Percentiles rank a stretch among this genome's conserved stretches.
phyloP scores from a whole-genome alignment of 345 rosid species.

The Abelmoschus esculentus region DNA sequence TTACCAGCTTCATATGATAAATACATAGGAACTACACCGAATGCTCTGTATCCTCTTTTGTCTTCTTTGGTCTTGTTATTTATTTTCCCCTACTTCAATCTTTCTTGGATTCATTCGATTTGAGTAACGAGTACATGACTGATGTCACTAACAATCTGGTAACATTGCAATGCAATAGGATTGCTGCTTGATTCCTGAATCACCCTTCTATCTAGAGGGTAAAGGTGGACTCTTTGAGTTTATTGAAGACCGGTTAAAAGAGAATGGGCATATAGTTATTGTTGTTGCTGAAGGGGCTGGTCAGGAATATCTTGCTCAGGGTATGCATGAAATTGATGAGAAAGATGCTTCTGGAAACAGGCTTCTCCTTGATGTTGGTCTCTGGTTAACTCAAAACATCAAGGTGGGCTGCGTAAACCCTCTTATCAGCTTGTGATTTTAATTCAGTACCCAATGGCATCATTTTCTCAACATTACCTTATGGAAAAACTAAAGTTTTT shows the following conservation, averaged over 20 bases:
- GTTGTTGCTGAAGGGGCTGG: constrained; percentile 98
- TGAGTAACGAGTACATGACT: neutral
- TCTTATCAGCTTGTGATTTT: neutral
- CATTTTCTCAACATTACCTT: neutral
- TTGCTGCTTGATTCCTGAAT: constrained; percentile 97
- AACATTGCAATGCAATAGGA: constrained; percentile 51
- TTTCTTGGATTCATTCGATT: neutral
- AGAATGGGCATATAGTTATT: constrained; percentile 74
- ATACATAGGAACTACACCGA: neutral
- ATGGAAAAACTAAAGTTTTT: neutral
- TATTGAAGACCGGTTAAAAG: constrained; percentile 64
- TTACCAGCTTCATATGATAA: neutral
- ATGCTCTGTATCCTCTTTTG: neutral
- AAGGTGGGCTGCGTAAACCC: constrained; percentile 40
- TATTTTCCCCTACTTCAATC: neutral
- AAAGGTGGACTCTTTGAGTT: constrained; percentile 82
- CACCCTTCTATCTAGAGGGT: constrained; percentile 89
- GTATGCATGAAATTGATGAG: constrained; percentile 37
- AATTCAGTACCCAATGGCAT: constrained; percentile 3
- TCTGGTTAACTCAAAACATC: constrained; percentile 76
- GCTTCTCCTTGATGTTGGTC: constrained; percentile 86
- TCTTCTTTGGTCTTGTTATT: neutral
- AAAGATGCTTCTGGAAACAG: constrained; percentile 89
- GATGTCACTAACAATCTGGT: neutral
- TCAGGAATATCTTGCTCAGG: constrained; percentile 67